Base-by-base conservation (phyloP, 805 yeast genomes). In the Yarrowia osloensis region DNA sequence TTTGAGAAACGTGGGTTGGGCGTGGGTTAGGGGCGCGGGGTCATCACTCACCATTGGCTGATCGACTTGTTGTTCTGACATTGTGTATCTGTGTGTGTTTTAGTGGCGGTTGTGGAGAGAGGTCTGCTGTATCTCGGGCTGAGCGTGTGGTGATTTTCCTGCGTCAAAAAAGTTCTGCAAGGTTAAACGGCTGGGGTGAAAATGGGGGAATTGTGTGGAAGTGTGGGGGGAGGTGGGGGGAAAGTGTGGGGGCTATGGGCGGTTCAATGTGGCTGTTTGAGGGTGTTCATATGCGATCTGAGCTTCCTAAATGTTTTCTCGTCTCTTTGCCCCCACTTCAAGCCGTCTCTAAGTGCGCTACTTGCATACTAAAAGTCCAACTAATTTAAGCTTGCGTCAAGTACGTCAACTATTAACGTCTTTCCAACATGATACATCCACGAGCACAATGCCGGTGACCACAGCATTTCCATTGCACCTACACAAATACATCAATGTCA, bases 31-130 rank as follows among this genome's bases (percentile, higher is more conserved):
- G 46, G 39, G 47, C 26, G 7, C n/a, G 1, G 47, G 61, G 31
- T 54, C 42, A 19, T 57, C 63, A 57, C 63, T 57, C 63, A 57
- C 63, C 63, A 57, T 57, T 57, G 63, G 47, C 49, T 57, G 63
- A 15, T 57, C 63, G 21, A 40, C 37, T 57, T 39, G 46, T 55
- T 55, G 63, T 15, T 57, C 63, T 24, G 49, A 28, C 49, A 57
- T 57, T 28, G 24, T 55, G 47, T 37, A 5, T 22, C 12, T 31
- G 28, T 21, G 22, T 47, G 37, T 31, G 42, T 33, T 22, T 8
- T 28, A 28, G 31, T 28, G 6, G 31, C 9, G 31, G 31, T 22
- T 35, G 31, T 22, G 59, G 4, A 2, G 21, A 4, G 7, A 19
- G 37, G 6, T 3, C 21, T n/a, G 24, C 17, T 11, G 37, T n/a